phyloP scores from a whole-genome alignment of 768 basidiomycete species.

The Tylopilus sp. region DNA sequence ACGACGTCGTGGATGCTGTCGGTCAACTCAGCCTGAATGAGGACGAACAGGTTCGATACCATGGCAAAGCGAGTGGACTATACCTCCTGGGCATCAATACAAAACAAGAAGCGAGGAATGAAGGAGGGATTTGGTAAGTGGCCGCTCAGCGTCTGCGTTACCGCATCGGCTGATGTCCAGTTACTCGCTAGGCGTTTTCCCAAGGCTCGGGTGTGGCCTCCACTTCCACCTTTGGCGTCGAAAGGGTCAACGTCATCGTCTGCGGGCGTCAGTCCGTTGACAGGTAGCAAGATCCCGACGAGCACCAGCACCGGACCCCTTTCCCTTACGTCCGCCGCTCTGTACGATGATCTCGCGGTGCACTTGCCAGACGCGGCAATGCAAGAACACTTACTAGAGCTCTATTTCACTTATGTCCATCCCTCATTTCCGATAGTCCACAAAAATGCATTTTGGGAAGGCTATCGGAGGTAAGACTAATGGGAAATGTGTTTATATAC shows the following conservation, averaged over 20 bases:
- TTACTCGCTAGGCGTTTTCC: conserved; percentile 65
- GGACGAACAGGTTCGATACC: conserved; percentile 80
- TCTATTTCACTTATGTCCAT: conserved; percentile 84
- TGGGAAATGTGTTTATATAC: neutral
- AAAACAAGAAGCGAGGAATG: conserved; percentile 60
- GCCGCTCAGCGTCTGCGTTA: neutral
- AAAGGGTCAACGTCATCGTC: conserved; percentile 18
- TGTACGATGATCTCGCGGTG: conserved; percentile 37
- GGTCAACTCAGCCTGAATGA: conserved; percentile 88
- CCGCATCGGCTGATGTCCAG: conserved; percentile 17
- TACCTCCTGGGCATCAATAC: conserved; percentile 66
- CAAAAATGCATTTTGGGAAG: conserved; percentile 64
- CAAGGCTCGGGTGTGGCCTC: conserved; percentile 87
- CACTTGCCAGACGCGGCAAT: conserved; percentile 53
- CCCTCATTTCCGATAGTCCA: conserved; percentile 74
- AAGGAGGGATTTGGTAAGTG: conserved; percentile 72
- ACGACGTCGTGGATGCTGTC: conserved; percentile 62
- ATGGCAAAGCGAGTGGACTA: conserved; percentile 81
- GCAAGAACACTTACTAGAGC: conserved; percentile 67
- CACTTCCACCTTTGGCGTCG: conserved; percentile 35
- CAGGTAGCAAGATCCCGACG: conserved; percentile 6
- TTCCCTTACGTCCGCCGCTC: conserved; percentile 22
- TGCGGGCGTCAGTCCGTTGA: neutral
- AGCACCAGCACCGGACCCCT: conserved; percentile 5
- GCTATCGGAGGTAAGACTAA: conserved; percentile 42